These are phyloP conservation scores for Trametopsis cervina DNA, from an alignment of 768 basidiomycete genomes.

Conservation along the genomic window DNA sequence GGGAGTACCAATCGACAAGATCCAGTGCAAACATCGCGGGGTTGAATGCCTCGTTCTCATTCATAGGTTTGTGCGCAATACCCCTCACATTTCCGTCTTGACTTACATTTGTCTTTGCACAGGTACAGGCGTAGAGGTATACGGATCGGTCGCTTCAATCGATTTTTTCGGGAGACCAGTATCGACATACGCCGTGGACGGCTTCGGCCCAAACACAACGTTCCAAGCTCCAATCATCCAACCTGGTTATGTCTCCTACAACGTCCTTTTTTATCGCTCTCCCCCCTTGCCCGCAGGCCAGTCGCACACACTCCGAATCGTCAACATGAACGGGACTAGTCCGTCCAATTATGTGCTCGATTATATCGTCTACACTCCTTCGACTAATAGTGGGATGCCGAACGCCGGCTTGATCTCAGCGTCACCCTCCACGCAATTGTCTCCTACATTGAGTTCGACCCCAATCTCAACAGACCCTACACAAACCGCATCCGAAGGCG, in stretches of 20 bases:
- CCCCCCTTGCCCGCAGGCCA: slow-evolving; percentile 1
- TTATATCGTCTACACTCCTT: slow-evolving; percentile 12
- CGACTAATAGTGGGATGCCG: background rate
- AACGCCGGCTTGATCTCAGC: background rate
- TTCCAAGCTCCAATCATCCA: slow-evolving; percentile 7
- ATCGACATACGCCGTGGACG: slow-evolving; percentile 9
- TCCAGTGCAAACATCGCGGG: slow-evolving; percentile 6
- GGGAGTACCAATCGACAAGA: slow-evolving; percentile 6
- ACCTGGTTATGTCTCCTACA: background rate
- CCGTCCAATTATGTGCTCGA: slow-evolving; percentile 15
- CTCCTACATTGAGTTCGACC: no score
- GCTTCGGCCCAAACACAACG: background rate
- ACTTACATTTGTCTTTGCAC: background rate
- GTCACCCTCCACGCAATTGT: no score
- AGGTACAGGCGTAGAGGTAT: slow-evolving; percentile 12
- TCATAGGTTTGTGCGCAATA: slow-evolving; percentile 4
- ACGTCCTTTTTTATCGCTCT: slow-evolving; percentile 7
- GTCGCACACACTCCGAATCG: slow-evolving; percentile 14
- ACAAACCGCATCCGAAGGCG: no score
- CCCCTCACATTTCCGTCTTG: background rate
- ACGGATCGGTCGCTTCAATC: slow-evolving; percentile 10
- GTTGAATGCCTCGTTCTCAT: slow-evolving; percentile 10
- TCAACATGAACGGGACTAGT: slow-evolving; percentile 11
- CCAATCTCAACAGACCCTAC: background rate
- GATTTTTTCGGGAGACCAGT: slow-evolving; percentile 11